Evolutionary conservation across 208 protist genomes (phyloP).

Genomic region (Porcisia hertigi): DNA sequence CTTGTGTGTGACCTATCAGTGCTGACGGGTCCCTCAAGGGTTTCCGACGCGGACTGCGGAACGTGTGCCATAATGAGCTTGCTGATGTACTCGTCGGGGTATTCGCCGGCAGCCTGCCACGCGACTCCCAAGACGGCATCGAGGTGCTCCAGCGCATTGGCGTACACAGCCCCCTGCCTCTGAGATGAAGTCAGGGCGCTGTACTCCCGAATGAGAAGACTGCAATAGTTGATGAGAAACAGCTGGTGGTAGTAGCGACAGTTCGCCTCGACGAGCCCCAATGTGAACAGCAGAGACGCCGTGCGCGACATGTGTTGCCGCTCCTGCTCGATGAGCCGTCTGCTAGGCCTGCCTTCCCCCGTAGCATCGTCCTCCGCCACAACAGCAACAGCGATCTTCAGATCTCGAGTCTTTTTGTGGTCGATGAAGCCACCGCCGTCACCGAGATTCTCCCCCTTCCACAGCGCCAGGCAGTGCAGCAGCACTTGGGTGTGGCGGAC

Average conservation of each 20-base stretch:
- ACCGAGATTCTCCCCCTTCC: slow-evolving; percentile 9
- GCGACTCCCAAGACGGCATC: no score
- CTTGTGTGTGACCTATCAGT: neutral
- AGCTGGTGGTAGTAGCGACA: slow-evolving; percentile 21
- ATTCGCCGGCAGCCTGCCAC: neutral
- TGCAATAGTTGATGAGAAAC: slow-evolving; percentile 19
- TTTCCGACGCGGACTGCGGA: neutral
- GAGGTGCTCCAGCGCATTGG: slow-evolving; percentile 9
- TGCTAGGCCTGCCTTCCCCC: neutral
- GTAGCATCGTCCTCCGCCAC: neutral
- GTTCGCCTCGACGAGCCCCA: slow-evolving; percentile 19
- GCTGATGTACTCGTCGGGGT: neutral
- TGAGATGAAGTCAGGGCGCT: neutral
- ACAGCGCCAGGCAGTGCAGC: slow-evolving; percentile 15
- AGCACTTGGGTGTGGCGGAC: slow-evolving; percentile 19
- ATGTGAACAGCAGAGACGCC: slow-evolving; percentile 3
- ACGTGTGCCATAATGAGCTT: neutral
- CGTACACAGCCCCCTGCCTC: slow-evolving; percentile 9
- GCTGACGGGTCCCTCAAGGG: neutral
- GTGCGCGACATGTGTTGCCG: neutral
- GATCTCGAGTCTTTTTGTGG: no score
- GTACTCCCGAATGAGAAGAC: slow-evolving; percentile 4
- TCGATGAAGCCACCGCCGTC: neutral
- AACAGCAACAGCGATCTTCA: no score
- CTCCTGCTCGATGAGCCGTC: neutral